Percentiles rank a stretch among this genome's conserved stretches.
phyloP scores from a whole-genome alignment of 2,329 filamentous ascomycete genomes.

The Botrytis fabae region DNA sequence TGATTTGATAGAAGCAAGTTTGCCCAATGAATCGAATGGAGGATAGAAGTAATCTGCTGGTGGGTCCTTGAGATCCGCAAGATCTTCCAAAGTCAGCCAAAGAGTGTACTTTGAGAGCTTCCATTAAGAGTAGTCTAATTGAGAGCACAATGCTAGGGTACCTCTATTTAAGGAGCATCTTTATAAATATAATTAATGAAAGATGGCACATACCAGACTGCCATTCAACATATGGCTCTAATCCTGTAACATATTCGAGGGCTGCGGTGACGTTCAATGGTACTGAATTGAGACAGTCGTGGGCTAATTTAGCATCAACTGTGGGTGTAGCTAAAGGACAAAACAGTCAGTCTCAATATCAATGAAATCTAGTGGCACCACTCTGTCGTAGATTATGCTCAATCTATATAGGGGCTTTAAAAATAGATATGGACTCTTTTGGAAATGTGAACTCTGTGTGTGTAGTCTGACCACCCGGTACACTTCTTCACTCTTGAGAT shows the following conservation, averaged over 20 bases:
- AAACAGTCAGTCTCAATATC: conserved; percentile 12
- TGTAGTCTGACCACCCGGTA: not conserved
- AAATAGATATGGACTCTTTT: not conserved
- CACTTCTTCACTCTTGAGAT: not conserved
- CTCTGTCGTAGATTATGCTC: not conserved
- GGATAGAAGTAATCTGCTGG: conserved; percentile 53
- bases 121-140: not conserved
- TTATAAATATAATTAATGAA: not conserved
- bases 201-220: conserved; percentile 34
- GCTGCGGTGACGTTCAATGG: conserved; percentile 36
- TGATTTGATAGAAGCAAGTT: conserved; percentile 48
- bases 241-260: conserved; percentile 32
- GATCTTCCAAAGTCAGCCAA: conserved; percentile 30
- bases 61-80: conserved; percentile 48
- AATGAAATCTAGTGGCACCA: not conserved
- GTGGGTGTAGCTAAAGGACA: conserved; percentile 32
- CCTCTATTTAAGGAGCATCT: not conserved
- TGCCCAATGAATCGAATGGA: conserved; percentile 49
- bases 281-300: conserved; percentile 39
- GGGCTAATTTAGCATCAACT: conserved; percentile 36
- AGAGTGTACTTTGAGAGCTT: not conserved
- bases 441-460: no score
- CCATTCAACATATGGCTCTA: conserved; percentile 39
- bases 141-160: not conserved
- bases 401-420: not conserved